phyloP scores from a whole-genome alignment of 2,329 filamentous ascomycete genomes.

The Paecilomyces variotii region DNA sequence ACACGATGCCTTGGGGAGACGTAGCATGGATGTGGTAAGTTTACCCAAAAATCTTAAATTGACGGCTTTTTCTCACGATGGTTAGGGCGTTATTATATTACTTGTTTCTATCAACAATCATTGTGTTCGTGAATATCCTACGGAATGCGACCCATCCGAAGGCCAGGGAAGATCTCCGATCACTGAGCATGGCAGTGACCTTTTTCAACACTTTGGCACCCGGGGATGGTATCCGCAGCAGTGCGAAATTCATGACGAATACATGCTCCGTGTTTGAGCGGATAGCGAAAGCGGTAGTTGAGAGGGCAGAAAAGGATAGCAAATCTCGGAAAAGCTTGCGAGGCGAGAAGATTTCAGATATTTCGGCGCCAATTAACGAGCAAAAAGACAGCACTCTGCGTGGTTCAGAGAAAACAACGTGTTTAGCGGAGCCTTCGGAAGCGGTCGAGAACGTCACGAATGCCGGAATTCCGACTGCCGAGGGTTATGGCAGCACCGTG shows the following conservation, averaged over 20 bases:
- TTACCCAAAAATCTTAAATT: background rate
- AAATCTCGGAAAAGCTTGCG: conserved; percentile 1
- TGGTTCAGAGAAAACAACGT: background rate
- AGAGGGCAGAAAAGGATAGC: conserved; percentile 72
- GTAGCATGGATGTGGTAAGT: conserved; percentile 85
- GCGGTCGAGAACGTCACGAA: background rate
- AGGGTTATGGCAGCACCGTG: background rate
- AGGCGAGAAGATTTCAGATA: background rate
- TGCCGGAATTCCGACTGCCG: background rate
- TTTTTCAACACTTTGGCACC: conserved; percentile 80
- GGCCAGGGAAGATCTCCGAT: conserved; percentile 71
- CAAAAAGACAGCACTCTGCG: background rate
- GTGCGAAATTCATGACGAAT: conserved; percentile 80
- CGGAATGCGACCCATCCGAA: conserved; percentile 80
- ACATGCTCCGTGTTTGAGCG: conserved; percentile 89
- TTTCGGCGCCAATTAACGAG: background rate
- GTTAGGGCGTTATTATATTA: conserved; percentile 79
- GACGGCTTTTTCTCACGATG: background rate
- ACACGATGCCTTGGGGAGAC: conserved; percentile 89
- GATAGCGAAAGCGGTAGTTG: conserved; percentile 76
- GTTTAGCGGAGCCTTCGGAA: background rate
- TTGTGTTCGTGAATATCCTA: conserved; percentile 84
- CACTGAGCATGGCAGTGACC: conserved; percentile 82
- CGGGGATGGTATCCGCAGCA: conserved; percentile 68
- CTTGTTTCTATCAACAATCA: conserved; percentile 84